Base-by-base conservation (phyloP, 257 asterid genomes). In the Capsicum rhomboideum region DNA sequence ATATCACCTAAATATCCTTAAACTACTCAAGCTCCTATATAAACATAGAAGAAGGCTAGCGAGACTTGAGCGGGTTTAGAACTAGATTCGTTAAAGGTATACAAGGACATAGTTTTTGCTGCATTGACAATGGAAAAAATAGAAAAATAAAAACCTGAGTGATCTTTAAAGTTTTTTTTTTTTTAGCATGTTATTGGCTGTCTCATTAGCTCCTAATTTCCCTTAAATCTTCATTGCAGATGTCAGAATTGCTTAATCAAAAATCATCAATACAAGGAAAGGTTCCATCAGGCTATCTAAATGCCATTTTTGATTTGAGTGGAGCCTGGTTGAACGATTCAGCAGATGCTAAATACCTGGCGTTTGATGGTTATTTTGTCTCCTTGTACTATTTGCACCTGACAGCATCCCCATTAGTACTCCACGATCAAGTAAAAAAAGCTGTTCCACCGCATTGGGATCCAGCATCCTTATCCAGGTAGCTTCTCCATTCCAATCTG, bases 261-360 rank as follows among this genome's bases (percentile, higher is more conserved):
- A 94, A 88, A 85, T 93, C 98, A 17, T 94, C 99, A 0, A 86
- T 93, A 59, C 99, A 92, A 40, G 99, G 97, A 79, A 96, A 96
- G 90, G 93, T 96, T 85, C 98, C 99, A 10, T 94, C 99, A 4
- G 99, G 98, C 50, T 94, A 92, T 91, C 91, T 91, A 64, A 94
- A 94, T 90, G 93, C 98, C 79, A 86, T 93, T 63, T 96, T 96
- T 80, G 98, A 94, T 91, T 89, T 96, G 87, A 96, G 87, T 34
- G 99, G 99, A 85, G 88, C 97, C 72, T 96, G 99, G 99, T 87
- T 96, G 80, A 96, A 91, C 79, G 99, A 96, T 92, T 92, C 97
- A 72, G 92, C 92, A 2, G 98, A 96, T 44, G 95, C 97, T 83
- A 92, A 93, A 82, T 86, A 92, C 86, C 94, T 96, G 12, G 98